Conservation (phyloP, 257 asterid genomes). For the Fraxinus pennsylvanica region DNA sequence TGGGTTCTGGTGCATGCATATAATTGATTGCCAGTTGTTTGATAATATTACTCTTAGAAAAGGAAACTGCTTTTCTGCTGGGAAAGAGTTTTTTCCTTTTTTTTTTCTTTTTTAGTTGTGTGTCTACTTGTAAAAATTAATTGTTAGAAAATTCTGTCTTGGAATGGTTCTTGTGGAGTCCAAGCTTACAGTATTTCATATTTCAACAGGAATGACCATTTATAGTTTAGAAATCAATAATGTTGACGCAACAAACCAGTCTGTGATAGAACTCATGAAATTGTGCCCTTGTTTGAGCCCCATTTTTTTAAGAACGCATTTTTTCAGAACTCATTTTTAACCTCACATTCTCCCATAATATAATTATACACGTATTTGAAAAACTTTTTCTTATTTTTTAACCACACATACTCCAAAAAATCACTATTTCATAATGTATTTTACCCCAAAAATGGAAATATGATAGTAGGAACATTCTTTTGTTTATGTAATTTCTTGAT, state of each 20-base stretch:
- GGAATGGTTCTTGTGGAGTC: background rate
- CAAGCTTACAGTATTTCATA: background rate
- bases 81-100: too few relatives aligned
- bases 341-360: too few relatives aligned
- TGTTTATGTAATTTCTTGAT: constrained; percentile 4
- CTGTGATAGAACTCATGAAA: background rate
- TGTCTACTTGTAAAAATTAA: background rate
- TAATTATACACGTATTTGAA: too few relatives aligned
- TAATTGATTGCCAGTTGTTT: constrained; percentile 14
- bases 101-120: background rate
- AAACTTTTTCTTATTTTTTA: too few relatives aligned
- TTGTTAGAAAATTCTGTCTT: background rate
- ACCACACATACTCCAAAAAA: too few relatives aligned
- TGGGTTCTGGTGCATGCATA: background rate
- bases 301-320: too few relatives aligned
- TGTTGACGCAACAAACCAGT: background rate
- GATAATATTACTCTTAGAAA: constrained; percentile 26
- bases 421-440: too few relatives aligned
- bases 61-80: background rate
- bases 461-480: background rate
- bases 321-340: too few relatives aligned
- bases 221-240: background rate
- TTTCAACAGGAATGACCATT: background rate
- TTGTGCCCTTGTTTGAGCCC: background rate
- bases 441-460: too few relatives aligned